Conservation (phyloP, 2,329 filamentous ascomycete species). For the Fusarium camptoceras region DNA sequence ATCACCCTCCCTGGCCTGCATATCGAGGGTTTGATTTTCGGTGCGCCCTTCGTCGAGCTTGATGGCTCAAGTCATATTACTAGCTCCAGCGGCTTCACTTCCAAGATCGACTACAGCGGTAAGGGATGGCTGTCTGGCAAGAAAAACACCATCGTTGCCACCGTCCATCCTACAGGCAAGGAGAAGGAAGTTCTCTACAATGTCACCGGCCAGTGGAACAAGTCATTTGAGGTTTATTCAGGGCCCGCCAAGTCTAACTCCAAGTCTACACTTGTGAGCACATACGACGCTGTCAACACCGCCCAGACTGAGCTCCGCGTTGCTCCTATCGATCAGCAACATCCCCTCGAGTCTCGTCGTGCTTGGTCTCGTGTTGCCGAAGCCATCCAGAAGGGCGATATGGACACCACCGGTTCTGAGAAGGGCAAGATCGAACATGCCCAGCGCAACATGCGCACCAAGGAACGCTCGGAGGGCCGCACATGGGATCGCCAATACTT, state of each 20-base stretch:
- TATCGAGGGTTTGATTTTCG: constrained; percentile 91
- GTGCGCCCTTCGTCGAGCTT: constrained; percentile 89
- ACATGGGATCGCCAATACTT: constrained; percentile 91
- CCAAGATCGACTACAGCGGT: constrained; percentile 92
- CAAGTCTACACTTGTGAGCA: constrained; percentile 63
- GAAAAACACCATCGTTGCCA: constrained; percentile 89
- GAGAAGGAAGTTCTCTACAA: constrained; percentile 83
- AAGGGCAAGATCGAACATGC: constrained; percentile 92
- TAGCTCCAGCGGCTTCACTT: constrained; percentile 86
- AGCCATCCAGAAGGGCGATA: constrained; percentile 83
- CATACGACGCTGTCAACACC: constrained; percentile 69
- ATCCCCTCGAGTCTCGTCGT: constrained; percentile 86
- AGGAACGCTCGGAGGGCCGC: constrained; percentile 79
- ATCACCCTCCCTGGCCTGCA: constrained; percentile 93
- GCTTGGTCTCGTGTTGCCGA: constrained; percentile 89
- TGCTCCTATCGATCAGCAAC: constrained; percentile 80
- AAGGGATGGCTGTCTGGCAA: constrained; percentile 96
- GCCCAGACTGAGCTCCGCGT: constrained; percentile 76
- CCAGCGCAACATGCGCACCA: constrained; percentile 78
- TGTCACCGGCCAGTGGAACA: constrained; percentile 91
- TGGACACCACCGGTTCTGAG: constrained; percentile 81
- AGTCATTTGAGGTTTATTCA: constrained; percentile 81
- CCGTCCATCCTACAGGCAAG: constrained; percentile 75
- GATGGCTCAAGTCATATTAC: constrained; percentile 87
- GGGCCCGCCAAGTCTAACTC: constrained; percentile 65